Percentiles rank a stretch among this genome's conserved stretches.
Conservation (phyloP, 169 alveolate genomes). For the Toxoplasma gondii region DNA sequence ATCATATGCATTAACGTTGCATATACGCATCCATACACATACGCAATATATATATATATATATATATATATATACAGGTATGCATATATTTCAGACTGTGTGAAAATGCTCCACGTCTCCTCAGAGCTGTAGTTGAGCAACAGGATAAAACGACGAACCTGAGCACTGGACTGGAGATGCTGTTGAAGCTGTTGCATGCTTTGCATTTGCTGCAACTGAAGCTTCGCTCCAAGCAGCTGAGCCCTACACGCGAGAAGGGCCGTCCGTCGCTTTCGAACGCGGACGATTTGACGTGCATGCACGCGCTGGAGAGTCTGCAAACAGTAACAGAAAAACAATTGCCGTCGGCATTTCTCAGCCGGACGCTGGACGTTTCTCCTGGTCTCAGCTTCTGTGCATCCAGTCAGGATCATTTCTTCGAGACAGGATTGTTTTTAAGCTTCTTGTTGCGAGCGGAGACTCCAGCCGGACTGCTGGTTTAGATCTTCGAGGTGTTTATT, state of each 20-base stretch:
- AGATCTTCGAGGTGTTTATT: too few species aligned
- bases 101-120: background rate
- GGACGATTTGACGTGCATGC: constrained; percentile 18
- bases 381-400: too few species aligned
- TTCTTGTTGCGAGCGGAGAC: background rate
- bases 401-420: too few species aligned
- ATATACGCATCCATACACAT: too few species aligned
- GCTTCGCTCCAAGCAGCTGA: constrained; percentile 29
- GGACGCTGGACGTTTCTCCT: too few species aligned
- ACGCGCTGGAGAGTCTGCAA: constrained; percentile 21
- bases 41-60: background rate
- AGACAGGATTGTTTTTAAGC: background rate
- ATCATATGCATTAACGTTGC: too few species aligned
- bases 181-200: constrained; percentile 41
- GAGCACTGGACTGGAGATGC: constrained; percentile 39
- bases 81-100: too few species aligned
- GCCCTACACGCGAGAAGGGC: constrained; percentile 24
- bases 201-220: constrained; percentile 34
- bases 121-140: background rate
- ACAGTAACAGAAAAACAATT: background rate
- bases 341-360: too few species aligned
- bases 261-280: constrained; percentile 31
- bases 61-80: background rate
- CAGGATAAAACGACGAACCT: background rate
- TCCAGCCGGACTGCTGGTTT: background rate